A percentile compares a stretch with the other conserved stretches of the same genome.
phyloP scores from a whole-genome alignment of 1,284 basidiomycete species.

The Tilletia setariae region DNA sequence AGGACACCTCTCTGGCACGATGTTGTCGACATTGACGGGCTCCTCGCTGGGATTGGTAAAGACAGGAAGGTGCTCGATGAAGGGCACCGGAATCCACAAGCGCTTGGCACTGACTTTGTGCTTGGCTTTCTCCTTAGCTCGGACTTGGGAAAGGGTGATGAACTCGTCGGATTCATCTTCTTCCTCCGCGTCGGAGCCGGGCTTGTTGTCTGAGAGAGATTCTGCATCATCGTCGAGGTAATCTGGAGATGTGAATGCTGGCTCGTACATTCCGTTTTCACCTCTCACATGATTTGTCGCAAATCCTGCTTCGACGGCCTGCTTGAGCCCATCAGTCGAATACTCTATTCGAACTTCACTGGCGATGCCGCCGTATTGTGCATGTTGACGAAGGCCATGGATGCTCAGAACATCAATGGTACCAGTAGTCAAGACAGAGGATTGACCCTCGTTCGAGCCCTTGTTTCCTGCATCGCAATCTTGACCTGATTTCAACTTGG shows the following conservation, averaged over 20 bases:
- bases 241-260: background rate
- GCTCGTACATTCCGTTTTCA: background rate
- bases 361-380: background rate
- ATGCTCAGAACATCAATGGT: background rate
- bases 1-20: background rate
- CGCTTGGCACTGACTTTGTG: background rate
- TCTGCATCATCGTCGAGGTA: background rate
- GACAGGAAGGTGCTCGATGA: background rate
- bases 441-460: background rate
- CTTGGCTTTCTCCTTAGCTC: background rate
- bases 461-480: no score
- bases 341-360: background rate
- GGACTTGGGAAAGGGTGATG: background rate
- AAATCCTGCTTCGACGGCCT: background rate
- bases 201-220: background rate
- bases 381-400: background rate
- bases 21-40: background rate
- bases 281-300: background rate
- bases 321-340: background rate
- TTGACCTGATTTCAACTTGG: background rate
- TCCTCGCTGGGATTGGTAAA: background rate
- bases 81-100: background rate
- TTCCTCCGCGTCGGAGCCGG: background rate
- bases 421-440: background rate
- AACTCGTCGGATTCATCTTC: constrained; percentile 4